Evolutionary conservation across 768 basidiomycete genomes (phyloP), one percentile per base, ranked within the genome.

Genomic region (Tricholoma saponaceum): DNA sequence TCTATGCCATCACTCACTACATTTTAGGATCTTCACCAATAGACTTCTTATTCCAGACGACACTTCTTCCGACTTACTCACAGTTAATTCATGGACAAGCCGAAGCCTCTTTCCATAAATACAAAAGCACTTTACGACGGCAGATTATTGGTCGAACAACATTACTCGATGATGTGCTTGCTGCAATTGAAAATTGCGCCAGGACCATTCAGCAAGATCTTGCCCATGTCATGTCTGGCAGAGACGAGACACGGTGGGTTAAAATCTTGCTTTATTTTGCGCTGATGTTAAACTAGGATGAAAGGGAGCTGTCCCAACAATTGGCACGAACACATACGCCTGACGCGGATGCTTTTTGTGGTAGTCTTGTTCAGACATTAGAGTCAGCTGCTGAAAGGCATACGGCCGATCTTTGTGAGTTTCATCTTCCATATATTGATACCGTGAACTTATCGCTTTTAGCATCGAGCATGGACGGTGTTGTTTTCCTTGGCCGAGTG

Each of bases 61-160:
- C 80, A 14, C 70, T 79, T 5, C 72, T 82, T 56, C 80, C 83
- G 9, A 70, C 79, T 3, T 64, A 76, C 16, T 74, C 77, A 35
- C 75, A 80, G 54, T 62, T 70, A 16, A 69, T 69, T 51, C 60
- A 69, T 44, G 76, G 72, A 46, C 66, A 70, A 56, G 70, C 70
- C 14, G 75, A 81, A 57, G 68, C 73, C 16, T 74, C 83, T 1
- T 86, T 92, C 64, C 78, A 79, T 43, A 82, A 77, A 63, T 92
- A 90, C 65, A 83, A 82, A 61, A 62, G 71, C n/a, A 70, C 80
- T 3, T 66, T 94, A 33, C 83, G 78, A 55, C 80, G 79, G 44
- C 88, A 87, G 59, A 72, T 92, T n/a, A 62, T 78, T 20, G 84
- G 85, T 18, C 82, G 90, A 37, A 87, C 87, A 10, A 75, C 82